Conservation (phyloP, 441 rosid genomes). For the Corymbia calophylla region DNA sequence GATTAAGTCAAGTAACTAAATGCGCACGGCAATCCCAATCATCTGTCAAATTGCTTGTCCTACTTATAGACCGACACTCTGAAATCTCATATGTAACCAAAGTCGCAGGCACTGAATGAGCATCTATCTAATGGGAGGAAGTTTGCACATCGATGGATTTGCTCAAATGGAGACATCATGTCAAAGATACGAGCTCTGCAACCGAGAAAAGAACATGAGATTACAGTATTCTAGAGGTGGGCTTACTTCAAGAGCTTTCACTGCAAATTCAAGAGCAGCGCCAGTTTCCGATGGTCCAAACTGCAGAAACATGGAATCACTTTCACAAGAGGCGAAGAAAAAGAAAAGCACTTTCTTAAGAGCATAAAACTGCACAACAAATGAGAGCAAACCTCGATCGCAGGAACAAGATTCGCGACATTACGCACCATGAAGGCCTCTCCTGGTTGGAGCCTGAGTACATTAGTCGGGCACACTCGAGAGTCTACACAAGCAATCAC, state of each 20-base stretch:
- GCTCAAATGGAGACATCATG: not conserved
- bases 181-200: not conserved
- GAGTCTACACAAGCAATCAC: slow-evolving; percentile 71
- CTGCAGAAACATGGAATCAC: slow-evolving; percentile 19
- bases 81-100: not conserved
- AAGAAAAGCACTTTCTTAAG: not conserved
- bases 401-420: slow-evolving; percentile 63
- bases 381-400: slow-evolving; percentile 24
- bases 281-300: slow-evolving; percentile 64
- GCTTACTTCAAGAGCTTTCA: slow-evolving; percentile 46
- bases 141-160: not conserved
- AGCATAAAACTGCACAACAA: not conserved
- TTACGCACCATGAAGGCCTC: slow-evolving; percentile 59
- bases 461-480: slow-evolving; percentile 55
- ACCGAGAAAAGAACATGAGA: not conserved
- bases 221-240: not conserved
- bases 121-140: not conserved
- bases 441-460: slow-evolving; percentile 60
- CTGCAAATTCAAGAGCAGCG: slow-evolving; percentile 65
- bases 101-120: not conserved
- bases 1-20: not conserved
- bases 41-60: not conserved
- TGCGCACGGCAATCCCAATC: not conserved
- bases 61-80: not conserved
- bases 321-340: not conserved